Conservation (phyloP, 2,329 filamentous ascomycete species). For the Capronia americana region DNA sequence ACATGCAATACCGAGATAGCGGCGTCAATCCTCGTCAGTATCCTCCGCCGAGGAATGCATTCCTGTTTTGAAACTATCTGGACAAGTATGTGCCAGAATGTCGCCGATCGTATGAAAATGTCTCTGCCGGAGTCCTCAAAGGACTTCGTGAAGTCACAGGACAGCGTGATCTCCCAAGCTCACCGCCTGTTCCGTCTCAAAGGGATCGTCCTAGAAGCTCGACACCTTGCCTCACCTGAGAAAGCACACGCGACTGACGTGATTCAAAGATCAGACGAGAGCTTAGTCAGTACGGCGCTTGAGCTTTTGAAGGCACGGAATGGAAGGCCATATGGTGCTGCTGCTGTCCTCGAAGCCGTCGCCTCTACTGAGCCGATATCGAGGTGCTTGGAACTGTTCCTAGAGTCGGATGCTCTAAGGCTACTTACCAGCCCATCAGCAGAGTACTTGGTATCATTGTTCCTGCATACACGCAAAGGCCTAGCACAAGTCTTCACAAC, state of each 20-base stretch:
- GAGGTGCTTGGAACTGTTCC: conserved; percentile 49
- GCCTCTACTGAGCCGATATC: conserved; percentile 46
- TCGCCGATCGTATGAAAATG: conserved; percentile 72
- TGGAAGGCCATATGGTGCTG: conserved; percentile 71
- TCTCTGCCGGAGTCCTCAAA: conserved; percentile 83
- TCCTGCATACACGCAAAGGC: conserved; percentile 56
- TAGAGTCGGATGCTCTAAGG: conserved; percentile 61
- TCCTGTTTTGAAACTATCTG: conserved; percentile 65
- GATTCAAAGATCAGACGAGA: conserved; percentile 26
- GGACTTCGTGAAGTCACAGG: conserved; percentile 75
- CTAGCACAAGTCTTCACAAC: conserved; percentile 47
- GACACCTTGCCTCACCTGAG: conserved; percentile 3
- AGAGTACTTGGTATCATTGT: conserved; percentile 67
- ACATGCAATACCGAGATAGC: conserved; percentile 48
- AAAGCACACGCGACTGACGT: conserved; percentile 30
- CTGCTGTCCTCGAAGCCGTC: conserved; percentile 62
- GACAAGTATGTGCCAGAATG: conserved; percentile 63
- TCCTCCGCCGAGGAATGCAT: conserved; percentile 45
- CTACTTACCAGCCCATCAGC: conserved; percentile 74
- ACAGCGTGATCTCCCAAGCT: conserved; percentile 69
- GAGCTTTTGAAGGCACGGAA: conserved; percentile 60
- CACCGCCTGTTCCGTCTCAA: conserved; percentile 70
- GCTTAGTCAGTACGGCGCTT: conserved; percentile 56
- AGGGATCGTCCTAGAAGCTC: conserved; percentile 16
- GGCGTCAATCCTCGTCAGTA: conserved; percentile 46